Evolutionary conservation across 257 asterid species (phyloP).

Genomic region (Coffea canephora): DNA sequence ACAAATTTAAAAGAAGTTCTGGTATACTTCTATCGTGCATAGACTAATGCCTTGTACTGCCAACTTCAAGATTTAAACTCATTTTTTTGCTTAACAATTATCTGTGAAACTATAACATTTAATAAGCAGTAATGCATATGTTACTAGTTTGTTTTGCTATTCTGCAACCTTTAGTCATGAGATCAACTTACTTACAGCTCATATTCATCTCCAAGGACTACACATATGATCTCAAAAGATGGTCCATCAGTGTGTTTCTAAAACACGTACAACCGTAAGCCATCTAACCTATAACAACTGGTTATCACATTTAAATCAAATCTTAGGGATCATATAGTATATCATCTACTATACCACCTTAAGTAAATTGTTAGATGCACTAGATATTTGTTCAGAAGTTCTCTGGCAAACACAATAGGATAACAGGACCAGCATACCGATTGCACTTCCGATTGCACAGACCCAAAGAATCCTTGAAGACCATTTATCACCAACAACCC

Average conservation of each 20-base stretch:
- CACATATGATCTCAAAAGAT: background rate
- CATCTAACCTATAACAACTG: background rate
- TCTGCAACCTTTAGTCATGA: too few relatives aligned
- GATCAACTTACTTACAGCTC: background rate
- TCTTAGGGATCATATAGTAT: background rate
- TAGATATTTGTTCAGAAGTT: background rate
- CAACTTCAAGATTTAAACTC: background rate
- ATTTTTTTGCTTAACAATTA: too few relatives aligned
- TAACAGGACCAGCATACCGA: slow-evolving; percentile 41
- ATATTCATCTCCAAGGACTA: background rate
- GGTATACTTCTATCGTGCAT: background rate
- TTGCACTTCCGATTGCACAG: slow-evolving; percentile 77
- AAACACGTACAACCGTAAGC: background rate
- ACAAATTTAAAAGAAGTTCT: background rate
- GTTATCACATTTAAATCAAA: background rate
- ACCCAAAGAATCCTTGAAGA: slow-evolving; percentile 85
- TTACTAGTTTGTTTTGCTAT: background rate
- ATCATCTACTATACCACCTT: background rate
- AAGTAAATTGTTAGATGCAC: background rate
- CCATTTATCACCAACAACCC: slow-evolving; percentile 77
- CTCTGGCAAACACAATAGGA: background rate
- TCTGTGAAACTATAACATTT: background rate
- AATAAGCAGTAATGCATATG: background rate
- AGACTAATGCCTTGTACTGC: background rate
- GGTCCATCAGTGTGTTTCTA: too few relatives aligned